These are phyloP conservation scores for Pleurotus salmoneostramineus DNA, from an alignment of 768 basidiomycete genomes.

Conservation along the genomic window DNA sequence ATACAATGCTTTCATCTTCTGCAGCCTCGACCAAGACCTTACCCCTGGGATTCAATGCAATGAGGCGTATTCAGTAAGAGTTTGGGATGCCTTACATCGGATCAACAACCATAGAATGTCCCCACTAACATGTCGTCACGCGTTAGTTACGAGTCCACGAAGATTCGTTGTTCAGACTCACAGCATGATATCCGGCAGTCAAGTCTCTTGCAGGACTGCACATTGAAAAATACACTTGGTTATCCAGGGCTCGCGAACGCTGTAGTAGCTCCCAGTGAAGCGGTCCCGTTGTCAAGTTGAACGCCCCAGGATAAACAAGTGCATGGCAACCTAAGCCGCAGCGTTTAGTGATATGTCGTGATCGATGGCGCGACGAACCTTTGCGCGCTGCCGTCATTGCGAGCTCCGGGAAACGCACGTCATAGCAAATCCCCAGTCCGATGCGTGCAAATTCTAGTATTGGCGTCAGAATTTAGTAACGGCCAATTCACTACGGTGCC, in stretches of 20 bases:
- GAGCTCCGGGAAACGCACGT: conserved; percentile 92
- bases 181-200: conserved; percentile 83
- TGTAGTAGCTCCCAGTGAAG: conserved; percentile 95
- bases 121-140: conserved; percentile 53
- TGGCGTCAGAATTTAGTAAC: neutral
- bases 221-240: conserved; percentile 95
- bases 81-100: conserved; percentile 60
- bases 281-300: conserved; percentile 94
- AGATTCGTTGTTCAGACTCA: conserved; percentile 30
- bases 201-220: conserved; percentile 91
- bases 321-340: conserved; percentile 67
- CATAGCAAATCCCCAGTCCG: conserved; percentile 95
- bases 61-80: conserved; percentile 2
- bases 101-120: conserved; percentile 88
- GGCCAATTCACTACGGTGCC: neutral
- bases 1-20: conserved; percentile 77
- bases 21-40: conserved; percentile 68
- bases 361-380: conserved; percentile 40
- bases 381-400: conserved; percentile 86
- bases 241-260: conserved; percentile 86
- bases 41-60: conserved; percentile 46
- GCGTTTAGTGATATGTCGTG: neutral
- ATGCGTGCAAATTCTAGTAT: conserved; percentile 89
- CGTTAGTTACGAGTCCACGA: neutral
- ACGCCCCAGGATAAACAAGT: conserved; percentile 90